Base-by-base conservation (phyloP, 306 rosid species). In the Acmispon strigosus region DNA sequence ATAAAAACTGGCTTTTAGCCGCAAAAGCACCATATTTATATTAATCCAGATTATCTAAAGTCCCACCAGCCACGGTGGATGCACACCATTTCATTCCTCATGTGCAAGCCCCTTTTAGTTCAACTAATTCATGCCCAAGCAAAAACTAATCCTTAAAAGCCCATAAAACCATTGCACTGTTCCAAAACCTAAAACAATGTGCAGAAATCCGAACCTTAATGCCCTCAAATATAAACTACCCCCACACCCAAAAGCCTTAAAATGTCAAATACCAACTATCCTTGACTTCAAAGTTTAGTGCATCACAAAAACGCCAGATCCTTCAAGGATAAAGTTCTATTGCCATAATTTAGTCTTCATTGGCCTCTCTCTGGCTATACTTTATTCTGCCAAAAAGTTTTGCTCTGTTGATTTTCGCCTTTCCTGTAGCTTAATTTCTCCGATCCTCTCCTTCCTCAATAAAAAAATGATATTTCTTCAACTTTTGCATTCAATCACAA, bases 221-320 rank as follows among this genome's bases (percentile, higher is more conserved):
- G 41, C 53, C 60, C 43, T 61, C 22, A 36, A 36, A 44, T 32
- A 18, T n/a, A 61, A 61, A 17, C 66, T 20, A 36, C 59, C 49
- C 15, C 37, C 0, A 43, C 51, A 27, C 34, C 34, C 32, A 16
- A 16, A 42, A 66, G 36, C 61, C 70, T 47, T 59, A 41, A 54
- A 76, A 70, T 62, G 53, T 62, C 77, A 64, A 64, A 74, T 7
- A 63, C 16, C 49, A 13, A 64, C 72, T 32, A 62, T 48, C 12
- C 39, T 53, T 54, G 68, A 68, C 64, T 62, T 36, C 60, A 44
- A 53, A 61, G 45, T 43, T 56, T 8, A 52, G 11, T 14, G 57
- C 19, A 29, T 37, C 54, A 47, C 44, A 69, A 10, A 32, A 60
- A 42, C 16, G 22, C 62, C 6, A 20, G 22, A 62, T 5, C n/a